phyloP scores from a whole-genome alignment of 306 rosid species.

The Inga laurina region DNA sequence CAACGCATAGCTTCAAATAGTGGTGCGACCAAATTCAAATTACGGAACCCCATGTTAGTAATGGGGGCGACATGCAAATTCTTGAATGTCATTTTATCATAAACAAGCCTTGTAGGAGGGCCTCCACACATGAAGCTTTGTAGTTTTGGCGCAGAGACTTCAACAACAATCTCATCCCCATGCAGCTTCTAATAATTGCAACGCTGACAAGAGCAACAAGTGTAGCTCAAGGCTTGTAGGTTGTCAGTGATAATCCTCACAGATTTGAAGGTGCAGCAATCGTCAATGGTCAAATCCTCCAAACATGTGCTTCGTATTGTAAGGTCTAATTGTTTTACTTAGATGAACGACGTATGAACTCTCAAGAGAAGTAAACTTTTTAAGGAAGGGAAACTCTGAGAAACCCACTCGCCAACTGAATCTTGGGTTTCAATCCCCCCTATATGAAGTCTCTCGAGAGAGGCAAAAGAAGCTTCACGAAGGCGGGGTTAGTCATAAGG shows the following conservation, averaged over 20 bases:
- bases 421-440: not conserved
- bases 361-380: not conserved
- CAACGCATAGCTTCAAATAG: not conserved
- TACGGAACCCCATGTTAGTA: accelerated
- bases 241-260: not conserved
- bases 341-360: accelerated
- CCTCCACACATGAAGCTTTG: not conserved
- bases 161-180: not conserved
- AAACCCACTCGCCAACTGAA: not conserved
- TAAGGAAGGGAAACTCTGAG: not conserved
- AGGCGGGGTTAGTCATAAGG: too few species aligned
- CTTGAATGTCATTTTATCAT: not conserved
- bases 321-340: not conserved
- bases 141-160: not conserved
- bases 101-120: not conserved
- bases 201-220: not conserved
- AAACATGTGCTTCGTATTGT: not conserved
- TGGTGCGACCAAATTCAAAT: not conserved
- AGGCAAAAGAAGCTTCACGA: not conserved
- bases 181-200: too few species aligned
- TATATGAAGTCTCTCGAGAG: not conserved
- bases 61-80: not conserved
- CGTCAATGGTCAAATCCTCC: not conserved
- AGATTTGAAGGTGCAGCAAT: not conserved
- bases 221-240: not conserved